These are phyloP conservation scores for Gastroboletus turbinatus DNA, from an alignment of 1,284 basidiomycete species.

Conservation along the genomic window DNA sequence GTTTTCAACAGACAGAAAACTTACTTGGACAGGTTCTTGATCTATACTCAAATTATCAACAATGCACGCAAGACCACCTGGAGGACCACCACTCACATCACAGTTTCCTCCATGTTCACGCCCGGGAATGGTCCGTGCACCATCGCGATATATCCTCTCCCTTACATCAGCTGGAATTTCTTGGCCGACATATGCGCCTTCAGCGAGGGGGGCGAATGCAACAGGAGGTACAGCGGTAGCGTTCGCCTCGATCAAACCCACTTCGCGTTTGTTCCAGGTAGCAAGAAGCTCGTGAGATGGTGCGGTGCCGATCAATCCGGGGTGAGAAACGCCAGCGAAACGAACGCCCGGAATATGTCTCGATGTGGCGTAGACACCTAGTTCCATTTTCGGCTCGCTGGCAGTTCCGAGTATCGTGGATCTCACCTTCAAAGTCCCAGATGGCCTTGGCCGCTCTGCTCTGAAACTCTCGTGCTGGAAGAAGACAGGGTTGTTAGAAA, in stretches of 20 bases:
- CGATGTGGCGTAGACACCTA: slow-evolving; percentile 14
- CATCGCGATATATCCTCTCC: slow-evolving; percentile 62
- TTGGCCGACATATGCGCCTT: slow-evolving; percentile 71
- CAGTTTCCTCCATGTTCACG: slow-evolving; percentile 83
- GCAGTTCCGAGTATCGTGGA: background rate
- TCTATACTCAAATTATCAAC: slow-evolving; percentile 39
- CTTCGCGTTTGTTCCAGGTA: slow-evolving; percentile 75
- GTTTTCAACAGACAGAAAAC: background rate
- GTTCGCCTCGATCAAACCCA: slow-evolving; percentile 60
- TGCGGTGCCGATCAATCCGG: slow-evolving; percentile 74
- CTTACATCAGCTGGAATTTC: slow-evolving; percentile 49
- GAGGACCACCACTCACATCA: slow-evolving; percentile 47
- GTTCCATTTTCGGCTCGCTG: background rate
- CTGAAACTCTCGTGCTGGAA: slow-evolving; percentile 62
- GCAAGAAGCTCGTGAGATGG: slow-evolving; percentile 71
- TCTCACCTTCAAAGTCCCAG: slow-evolving; percentile 70
- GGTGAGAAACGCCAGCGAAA: slow-evolving; percentile 78
- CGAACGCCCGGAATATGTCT: slow-evolving; percentile 63
- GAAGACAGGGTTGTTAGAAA: background rate
- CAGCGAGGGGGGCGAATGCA: slow-evolving; percentile 61
- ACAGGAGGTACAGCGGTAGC: slow-evolving; percentile 59
- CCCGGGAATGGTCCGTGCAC: slow-evolving; percentile 76
- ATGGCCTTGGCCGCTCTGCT: slow-evolving; percentile 75
- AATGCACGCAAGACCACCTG: background rate
- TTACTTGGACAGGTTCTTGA: slow-evolving; percentile 70